Base-by-base conservation (phyloP, 495 filamentous ascomycete genomes). In the Aspergillus carlsbadensis region DNA sequence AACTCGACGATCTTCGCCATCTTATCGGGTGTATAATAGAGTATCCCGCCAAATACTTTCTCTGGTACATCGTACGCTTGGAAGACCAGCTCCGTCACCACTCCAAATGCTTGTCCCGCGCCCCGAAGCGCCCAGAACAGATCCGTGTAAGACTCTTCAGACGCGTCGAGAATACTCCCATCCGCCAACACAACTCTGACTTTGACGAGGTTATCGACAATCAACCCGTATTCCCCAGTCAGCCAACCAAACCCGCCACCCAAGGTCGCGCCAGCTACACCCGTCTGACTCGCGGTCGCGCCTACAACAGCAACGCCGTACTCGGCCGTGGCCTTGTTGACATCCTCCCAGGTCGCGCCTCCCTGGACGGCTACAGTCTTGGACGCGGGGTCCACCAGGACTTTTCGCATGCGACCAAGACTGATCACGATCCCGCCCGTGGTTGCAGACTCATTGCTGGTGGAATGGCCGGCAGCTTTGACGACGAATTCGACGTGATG, bases 211-310 rank as follows among this genome's bases (percentile, higher is more conserved):
- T 73, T 75, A 60, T 82, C 80, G 46, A 80, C 71, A 2, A 65
- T 65, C 1, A 80, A 63, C 17, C 79, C 81, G 58, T 79, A 56
- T 7, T 59, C 55, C 4, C 73, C 72, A 2, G 65, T 65, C 10
- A 84, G 64, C 58, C 69, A 73, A 7, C 80, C 78, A 57, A 75
- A 78, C 6, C 82, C 81, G 2, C 78, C 80, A n/a, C 80, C 80
- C 1, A 84, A 65, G 6, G 77, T 81, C n/a, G 80, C 58, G 1
- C 81, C 81, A 6, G 72, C 76, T 18, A 81, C 71, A 14, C 81
- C 78, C 20, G 72, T 76, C 37, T 41, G 37, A 18, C 31, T 35
- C 39, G 14, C 22, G 21, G 40, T 45, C 24, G 22, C 15, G 8
- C 51, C 39, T 33, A 54, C 37, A 6, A 41, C 14, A 17, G n/a